A percentile compares a stretch with the other conserved stretches of the same genome.
Conservation (phyloP, 2,329 filamentous ascomycete genomes). For the Botrytis cinerea region DNA sequence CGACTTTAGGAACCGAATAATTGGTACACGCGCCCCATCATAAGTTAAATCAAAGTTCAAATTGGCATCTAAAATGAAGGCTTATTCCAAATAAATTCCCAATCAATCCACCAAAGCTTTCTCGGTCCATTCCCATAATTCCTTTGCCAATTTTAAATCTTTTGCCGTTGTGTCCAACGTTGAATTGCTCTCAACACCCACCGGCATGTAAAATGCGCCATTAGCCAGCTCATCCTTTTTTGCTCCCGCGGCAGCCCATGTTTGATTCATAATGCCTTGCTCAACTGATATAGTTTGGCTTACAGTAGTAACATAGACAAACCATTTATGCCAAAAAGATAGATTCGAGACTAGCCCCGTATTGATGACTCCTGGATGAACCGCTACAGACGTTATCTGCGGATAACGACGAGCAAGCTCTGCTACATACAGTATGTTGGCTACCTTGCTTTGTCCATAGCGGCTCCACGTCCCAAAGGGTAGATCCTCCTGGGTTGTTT, state of each 20-base stretch:
- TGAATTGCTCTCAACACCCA: conserved; percentile 1
- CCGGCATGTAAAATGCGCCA: background rate
- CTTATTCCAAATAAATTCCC: background rate
- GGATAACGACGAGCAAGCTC: conserved; percentile 1
- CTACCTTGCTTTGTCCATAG: background rate
- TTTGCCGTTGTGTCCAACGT: background rate
- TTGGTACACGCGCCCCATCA: background rate
- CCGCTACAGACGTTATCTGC: background rate
- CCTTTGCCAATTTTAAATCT: background rate
- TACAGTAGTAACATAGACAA: background rate
- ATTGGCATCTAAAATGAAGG: background rate
- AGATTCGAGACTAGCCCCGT: background rate
- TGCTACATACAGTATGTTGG: background rate
- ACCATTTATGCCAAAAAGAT: background rate
- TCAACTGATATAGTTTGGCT: background rate
- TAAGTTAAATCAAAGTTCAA: background rate
- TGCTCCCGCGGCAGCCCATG: background rate
- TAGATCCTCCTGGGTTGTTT: background rate
- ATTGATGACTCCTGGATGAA: background rate
- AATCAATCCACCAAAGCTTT: background rate
- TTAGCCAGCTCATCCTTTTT: background rate
- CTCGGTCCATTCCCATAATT: background rate
- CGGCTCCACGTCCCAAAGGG: background rate
- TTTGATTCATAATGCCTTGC: background rate
- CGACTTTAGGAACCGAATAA: background rate